These are phyloP conservation scores for Suillus clintonianus DNA, from an alignment of 768 basidiomycete genomes.

Conservation along the genomic window DNA sequence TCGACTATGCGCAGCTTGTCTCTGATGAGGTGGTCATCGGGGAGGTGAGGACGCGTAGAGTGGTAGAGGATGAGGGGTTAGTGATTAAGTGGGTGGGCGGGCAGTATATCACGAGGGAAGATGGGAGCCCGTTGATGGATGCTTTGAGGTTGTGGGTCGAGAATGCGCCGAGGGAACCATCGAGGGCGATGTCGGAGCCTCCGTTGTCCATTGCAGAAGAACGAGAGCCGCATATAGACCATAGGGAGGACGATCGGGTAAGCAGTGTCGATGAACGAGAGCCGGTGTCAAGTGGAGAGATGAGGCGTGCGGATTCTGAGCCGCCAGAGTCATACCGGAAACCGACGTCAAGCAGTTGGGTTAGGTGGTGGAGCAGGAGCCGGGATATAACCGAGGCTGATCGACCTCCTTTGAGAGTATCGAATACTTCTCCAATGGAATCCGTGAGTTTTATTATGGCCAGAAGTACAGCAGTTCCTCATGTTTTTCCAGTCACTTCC, in stretches of 20 bases:
- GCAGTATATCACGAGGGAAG: slow-evolving; percentile 78
- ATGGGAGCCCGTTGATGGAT: slow-evolving; percentile 74
- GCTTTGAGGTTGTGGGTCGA: slow-evolving; percentile 64
- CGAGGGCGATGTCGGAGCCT: slow-evolving; percentile 9
- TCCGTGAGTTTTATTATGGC: slow-evolving; percentile 15
- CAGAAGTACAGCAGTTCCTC: not conserved
- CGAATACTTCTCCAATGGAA: slow-evolving; percentile 24
- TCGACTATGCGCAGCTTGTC: slow-evolving; percentile 69
- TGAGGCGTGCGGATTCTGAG: slow-evolving; percentile 39
- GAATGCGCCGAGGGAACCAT: slow-evolving; percentile 9
- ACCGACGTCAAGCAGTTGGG: slow-evolving; percentile 72
- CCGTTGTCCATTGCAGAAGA: slow-evolving; percentile 31
- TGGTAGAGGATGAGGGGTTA: slow-evolving; percentile 64
- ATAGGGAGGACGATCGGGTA: slow-evolving; percentile 28
- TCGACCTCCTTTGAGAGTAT: slow-evolving; percentile 22
- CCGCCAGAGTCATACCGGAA: slow-evolving; percentile 42
- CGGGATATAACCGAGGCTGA: slow-evolving; percentile 33
- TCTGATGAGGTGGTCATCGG: slow-evolving; percentile 44
- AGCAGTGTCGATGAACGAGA: slow-evolving; percentile 16
- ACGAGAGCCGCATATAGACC: slow-evolving; percentile 17
- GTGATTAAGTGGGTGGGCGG: slow-evolving; percentile 74
- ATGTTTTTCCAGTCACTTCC: slow-evolving; percentile 15
- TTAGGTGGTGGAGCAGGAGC: slow-evolving; percentile 81
- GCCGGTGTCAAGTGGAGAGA: slow-evolving; percentile 23
- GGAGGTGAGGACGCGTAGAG: slow-evolving; percentile 12